A percentile compares a stretch with the other conserved stretches of the same genome.
These are phyloP conservation scores for Sclerotinia glacialis DNA, from an alignment of 2,329 filamentous ascomycete genomes.

Conservation along the genomic window DNA sequence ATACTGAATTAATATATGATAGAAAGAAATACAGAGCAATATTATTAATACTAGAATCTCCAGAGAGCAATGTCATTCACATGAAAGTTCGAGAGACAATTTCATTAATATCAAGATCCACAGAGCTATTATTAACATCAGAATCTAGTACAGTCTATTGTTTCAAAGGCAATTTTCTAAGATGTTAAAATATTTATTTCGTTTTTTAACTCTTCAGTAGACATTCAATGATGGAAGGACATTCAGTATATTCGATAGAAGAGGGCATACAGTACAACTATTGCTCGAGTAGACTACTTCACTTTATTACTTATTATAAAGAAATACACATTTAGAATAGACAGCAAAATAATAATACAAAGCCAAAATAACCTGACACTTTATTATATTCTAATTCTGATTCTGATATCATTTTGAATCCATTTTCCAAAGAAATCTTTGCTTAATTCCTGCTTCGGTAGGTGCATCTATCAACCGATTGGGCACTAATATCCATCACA, in stretches of 20 bases:
- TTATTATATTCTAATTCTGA: too few relatives aligned
- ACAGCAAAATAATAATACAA: neutral
- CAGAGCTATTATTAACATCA: neutral
- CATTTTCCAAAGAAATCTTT: neutral
- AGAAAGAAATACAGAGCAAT: conserved; percentile 1
- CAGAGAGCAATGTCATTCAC: neutral
- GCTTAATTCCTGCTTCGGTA: neutral
- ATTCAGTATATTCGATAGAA: too few relatives aligned
- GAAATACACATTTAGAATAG: neutral
- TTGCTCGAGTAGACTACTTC: neutral
- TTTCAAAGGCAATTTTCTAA: neutral
- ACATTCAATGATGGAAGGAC: too few relatives aligned
- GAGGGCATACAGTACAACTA: neutral
- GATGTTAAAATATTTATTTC: neutral
- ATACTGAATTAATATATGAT: neutral
- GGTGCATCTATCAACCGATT: conserved; percentile 13
- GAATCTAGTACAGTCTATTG: neutral
- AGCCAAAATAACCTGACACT: neutral
- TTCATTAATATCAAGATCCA: neutral
- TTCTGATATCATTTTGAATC: neutral
- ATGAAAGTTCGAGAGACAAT: neutral
- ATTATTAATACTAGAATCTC: neutral
- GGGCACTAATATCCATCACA: conserved; percentile 9
- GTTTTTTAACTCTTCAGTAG: neutral
- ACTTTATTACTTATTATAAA: neutral